phyloP scores from a whole-genome alignment of 805 yeast species.

The Kockiozyma suomiensis region DNA sequence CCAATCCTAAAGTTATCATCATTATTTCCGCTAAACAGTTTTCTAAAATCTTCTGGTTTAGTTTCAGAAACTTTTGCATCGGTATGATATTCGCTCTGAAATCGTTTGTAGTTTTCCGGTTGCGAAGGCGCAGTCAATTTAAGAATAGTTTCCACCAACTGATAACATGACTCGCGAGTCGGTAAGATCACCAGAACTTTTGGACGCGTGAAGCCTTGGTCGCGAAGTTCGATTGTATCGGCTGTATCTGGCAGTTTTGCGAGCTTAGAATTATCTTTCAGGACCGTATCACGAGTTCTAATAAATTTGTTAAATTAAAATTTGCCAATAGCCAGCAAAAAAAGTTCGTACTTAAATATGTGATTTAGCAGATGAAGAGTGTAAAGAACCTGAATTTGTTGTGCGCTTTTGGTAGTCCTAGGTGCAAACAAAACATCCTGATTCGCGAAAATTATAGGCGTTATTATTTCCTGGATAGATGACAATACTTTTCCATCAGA shows the following conservation, averaged over 20 bases:
- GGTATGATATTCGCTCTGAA: constrained; percentile 67
- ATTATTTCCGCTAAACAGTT: constrained; percentile 81
- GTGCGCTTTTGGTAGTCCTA: constrained; percentile 52
- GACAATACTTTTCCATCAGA: constrained; percentile 43
- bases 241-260: constrained; percentile 42
- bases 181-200: constrained; percentile 82
- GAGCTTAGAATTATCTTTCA: constrained; percentile 71
- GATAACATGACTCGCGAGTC: constrained; percentile 75
- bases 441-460: constrained; percentile 71
- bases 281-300: constrained; percentile 78
- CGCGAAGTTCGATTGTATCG: constrained; percentile 62
- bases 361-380: constrained; percentile 78
- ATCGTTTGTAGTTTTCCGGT: constrained; percentile 78
- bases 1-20: constrained; percentile 92
- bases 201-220: constrained; percentile 95
- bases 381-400: constrained; percentile 63
- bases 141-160: constrained; percentile 64
- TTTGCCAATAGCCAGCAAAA: not conserved
- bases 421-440: constrained; percentile 69
- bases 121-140: constrained; percentile 68
- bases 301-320: constrained; percentile 43
- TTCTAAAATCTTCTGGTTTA: constrained; percentile 83
- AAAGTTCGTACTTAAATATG: constrained; percentile 42
- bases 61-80: constrained; percentile 51
- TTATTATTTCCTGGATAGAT: constrained; percentile 53